These are phyloP conservation scores for Atkinsonella hypoxylon DNA, from an alignment of 2,329 filamentous ascomycete species.

Conservation along the genomic window DNA sequence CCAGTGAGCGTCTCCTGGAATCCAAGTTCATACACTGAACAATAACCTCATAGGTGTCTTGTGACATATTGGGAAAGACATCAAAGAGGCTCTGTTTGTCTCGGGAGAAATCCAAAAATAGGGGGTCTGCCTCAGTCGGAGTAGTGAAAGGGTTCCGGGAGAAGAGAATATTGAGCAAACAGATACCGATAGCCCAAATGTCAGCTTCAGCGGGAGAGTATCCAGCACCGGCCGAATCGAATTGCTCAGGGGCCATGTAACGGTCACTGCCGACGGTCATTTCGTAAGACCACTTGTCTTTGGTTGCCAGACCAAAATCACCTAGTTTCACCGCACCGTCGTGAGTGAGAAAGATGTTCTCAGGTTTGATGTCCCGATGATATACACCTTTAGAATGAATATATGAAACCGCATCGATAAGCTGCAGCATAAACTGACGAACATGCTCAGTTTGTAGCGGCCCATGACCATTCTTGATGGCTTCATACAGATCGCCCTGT, in stretches of 20 bases:
- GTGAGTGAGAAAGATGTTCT: slow-evolving; percentile 92
- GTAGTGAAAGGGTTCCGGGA: slow-evolving; percentile 92
- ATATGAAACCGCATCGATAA: slow-evolving; percentile 79
- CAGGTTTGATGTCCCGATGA: slow-evolving; percentile 97
- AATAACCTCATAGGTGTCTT: slow-evolving; percentile 93
- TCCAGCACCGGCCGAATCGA: slow-evolving; percentile 73
- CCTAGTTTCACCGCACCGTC: slow-evolving; percentile 89
- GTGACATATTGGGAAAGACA: slow-evolving; percentile 96
- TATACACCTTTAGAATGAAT: slow-evolving; percentile 87
- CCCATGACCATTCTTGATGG: slow-evolving; percentile 78
- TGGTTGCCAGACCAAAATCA: slow-evolving; percentile 89
- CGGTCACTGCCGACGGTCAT: slow-evolving; percentile 92
- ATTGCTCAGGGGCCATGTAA: slow-evolving; percentile 98
- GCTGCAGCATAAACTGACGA: slow-evolving; percentile 90
- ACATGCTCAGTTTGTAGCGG: slow-evolving; percentile 94
- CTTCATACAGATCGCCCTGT: slow-evolving; percentile 93
- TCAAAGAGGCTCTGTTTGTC: slow-evolving; percentile 96
- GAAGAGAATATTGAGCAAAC: slow-evolving; percentile 91
- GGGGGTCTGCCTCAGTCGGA: slow-evolving; percentile 77
- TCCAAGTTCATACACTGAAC: slow-evolving; percentile 84
- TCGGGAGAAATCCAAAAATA: slow-evolving; percentile 85
- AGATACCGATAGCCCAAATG: slow-evolving; percentile 95
- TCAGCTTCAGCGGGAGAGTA: slow-evolving; percentile 92
- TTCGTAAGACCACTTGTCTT: slow-evolving; percentile 82
- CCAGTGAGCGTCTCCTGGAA: slow-evolving; percentile 74